phyloP scores from a whole-genome alignment of 768 basidiomycete species.

The Inosperma sp. region DNA sequence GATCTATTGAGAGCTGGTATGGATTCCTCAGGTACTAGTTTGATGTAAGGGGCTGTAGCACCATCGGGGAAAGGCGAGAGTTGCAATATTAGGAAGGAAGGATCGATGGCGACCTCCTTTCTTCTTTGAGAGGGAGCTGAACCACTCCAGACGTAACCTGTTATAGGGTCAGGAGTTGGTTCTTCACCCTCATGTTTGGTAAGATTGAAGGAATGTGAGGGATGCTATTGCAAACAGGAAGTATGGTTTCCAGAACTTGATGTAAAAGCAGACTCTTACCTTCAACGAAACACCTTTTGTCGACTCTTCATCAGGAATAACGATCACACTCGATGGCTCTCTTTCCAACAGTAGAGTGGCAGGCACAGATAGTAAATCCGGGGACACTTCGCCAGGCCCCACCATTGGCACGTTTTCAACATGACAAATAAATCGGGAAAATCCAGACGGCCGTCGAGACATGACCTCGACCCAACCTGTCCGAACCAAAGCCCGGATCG shows the following conservation, averaged over 20 bases:
- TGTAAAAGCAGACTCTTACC: constrained; percentile 14
- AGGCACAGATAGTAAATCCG: constrained; percentile 68
- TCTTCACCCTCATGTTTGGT: constrained; percentile 21
- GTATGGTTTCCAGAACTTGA: background rate
- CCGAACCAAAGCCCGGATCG: constrained; percentile 66
- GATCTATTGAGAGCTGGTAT: constrained; percentile 39
- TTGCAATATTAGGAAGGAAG: constrained; percentile 81
- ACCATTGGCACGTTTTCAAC: constrained; percentile 88
- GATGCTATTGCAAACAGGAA: constrained; percentile 21
- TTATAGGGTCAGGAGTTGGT: constrained; percentile 63
- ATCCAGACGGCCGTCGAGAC: constrained; percentile 83
- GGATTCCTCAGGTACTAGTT: constrained; percentile 45
- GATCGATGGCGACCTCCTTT: constrained; percentile 81
- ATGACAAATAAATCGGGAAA: constrained; percentile 77
- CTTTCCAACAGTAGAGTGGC: constrained; percentile 73
- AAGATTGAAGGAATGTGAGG: constrained; percentile 24
- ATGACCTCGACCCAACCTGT: constrained; percentile 88
- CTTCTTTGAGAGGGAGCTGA: constrained; percentile 84
- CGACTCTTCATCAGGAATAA: constrained; percentile 24
- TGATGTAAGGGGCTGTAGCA: constrained; percentile 36
- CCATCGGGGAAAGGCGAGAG: constrained; percentile 63
- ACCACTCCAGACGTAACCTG: constrained; percentile 85
- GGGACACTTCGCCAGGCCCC: constrained; percentile 77
- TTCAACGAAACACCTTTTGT: constrained; percentile 15
- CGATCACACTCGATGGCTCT: constrained; percentile 33